phyloP scores from a whole-genome alignment of 805 yeast genomes.

The Tetrapisispora phaffii region DNA sequence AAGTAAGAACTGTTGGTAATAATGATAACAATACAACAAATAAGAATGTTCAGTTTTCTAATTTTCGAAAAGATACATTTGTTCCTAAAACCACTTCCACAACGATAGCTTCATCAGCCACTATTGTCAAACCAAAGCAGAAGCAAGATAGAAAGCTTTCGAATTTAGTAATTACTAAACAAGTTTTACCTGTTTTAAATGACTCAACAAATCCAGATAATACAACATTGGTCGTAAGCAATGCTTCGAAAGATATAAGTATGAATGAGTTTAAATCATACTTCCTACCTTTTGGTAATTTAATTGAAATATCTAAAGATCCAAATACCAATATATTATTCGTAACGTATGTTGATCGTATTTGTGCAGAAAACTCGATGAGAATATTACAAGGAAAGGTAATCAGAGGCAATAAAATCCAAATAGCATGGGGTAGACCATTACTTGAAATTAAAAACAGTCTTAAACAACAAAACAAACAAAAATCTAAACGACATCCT shows the following conservation, averaged over 20 bases:
- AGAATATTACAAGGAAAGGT: slow-evolving; percentile 84
- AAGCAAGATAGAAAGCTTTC: not conserved
- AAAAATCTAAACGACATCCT: not conserved
- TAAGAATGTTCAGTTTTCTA: not conserved
- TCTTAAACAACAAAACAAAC: not conserved
- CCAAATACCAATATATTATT: slow-evolving; percentile 74
- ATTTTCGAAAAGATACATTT: too few relatives aligned
- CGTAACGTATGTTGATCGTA: slow-evolving; percentile 68
- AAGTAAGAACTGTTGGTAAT: slow-evolving; percentile 53
- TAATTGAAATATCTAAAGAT: slow-evolving; percentile 71
- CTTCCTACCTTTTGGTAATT: slow-evolving; percentile 61
- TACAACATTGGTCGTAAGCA: slow-evolving; percentile 65
- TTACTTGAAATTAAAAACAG: slow-evolving; percentile 11
- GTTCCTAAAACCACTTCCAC: too few relatives aligned
- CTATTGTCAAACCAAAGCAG: not conserved
- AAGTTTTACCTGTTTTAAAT: slow-evolving; percentile 44
- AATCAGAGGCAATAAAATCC: slow-evolving; percentile 70
- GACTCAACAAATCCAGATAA: slow-evolving; percentile 74
- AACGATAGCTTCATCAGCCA: not conserved
- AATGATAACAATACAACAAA: not conserved
- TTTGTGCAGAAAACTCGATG: slow-evolving; percentile 79
- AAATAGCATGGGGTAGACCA: slow-evolving; percentile 84
- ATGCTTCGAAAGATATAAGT: slow-evolving; percentile 47
- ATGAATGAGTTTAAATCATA: slow-evolving; percentile 51
- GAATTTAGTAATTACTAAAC: slow-evolving; percentile 27